phyloP scores from a whole-genome alignment of 208 protist species.

The Leishmania gerbilli region DNA sequence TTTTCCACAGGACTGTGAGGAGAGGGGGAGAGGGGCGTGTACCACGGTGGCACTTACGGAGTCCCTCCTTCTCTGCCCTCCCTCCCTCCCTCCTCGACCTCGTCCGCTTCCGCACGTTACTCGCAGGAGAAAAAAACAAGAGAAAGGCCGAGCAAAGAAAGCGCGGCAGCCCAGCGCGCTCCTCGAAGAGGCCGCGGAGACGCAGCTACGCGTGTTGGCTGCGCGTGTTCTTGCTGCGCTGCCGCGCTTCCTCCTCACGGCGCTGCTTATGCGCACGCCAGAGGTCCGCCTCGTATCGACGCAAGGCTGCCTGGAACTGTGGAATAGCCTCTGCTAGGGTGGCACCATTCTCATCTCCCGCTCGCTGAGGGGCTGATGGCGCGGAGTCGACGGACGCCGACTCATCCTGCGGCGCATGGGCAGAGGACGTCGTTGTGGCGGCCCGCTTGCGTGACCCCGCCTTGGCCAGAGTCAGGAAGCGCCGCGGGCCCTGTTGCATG shows the following conservation, averaged over 20 bases:
- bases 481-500: constrained; percentile 8
- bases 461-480: constrained; percentile 24
- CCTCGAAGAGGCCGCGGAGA: neutral
- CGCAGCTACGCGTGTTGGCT: constrained; percentile 5
- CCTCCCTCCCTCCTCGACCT: neutral
- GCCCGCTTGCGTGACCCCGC: constrained; percentile 5
- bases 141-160: neutral
- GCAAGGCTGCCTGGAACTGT: constrained; percentile 57
- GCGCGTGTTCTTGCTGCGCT: constrained; percentile 15
- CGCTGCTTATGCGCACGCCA: constrained; percentile 43
- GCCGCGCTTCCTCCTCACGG: constrained; percentile 33
- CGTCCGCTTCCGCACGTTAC: neutral
- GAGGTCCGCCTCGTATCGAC: constrained; percentile 66
- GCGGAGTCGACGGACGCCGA: neutral
- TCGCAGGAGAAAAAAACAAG: neutral
- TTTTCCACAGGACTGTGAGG: neutral
- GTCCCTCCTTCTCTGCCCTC: neutral
- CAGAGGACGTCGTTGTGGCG: neutral
- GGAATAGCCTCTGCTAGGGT: constrained; percentile 45
- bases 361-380: neutral
- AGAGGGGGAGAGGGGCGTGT: neutral
- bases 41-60: neutral
- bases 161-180: neutral
- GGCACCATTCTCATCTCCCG: constrained; percentile 15
- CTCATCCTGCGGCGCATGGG: neutral